These are phyloP conservation scores for Urochloa ruziziensis DNA, from an alignment of 176 grass and related monocot species.

Conservation along the genomic window DNA sequence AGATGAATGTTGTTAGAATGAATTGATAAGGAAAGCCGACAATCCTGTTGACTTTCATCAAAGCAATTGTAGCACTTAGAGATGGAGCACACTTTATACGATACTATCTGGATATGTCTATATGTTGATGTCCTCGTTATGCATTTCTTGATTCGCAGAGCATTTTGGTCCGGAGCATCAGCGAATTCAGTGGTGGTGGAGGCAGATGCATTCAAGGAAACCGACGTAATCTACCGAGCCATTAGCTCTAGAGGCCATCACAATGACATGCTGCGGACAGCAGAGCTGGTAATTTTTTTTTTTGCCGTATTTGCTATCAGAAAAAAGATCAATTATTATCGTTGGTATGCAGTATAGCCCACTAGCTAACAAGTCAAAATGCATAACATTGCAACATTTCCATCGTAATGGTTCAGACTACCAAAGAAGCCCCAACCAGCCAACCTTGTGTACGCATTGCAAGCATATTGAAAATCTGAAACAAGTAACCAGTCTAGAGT, in stretches of 20 bases:
- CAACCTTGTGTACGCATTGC: not conserved
- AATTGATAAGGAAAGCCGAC: not conserved
- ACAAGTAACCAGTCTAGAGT: not conserved
- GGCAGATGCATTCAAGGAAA: constrained; percentile 94
- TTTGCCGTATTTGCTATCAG: not conserved
- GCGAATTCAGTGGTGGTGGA: constrained; percentile 86
- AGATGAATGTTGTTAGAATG: not conserved
- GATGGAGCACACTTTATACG: not conserved
- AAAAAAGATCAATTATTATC: not conserved
- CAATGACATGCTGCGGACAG: constrained; percentile 84
- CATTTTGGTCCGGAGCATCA: constrained; percentile 76
- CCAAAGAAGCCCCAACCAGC: not conserved
- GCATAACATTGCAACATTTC: not conserved
- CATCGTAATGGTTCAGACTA: not conserved
- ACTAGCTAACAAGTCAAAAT: constrained; percentile 2
- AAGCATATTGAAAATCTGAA: not conserved
- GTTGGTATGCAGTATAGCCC: not conserved
- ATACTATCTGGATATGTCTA: not conserved
- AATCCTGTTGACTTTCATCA: not conserved
- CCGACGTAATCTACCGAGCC: constrained; percentile 74
- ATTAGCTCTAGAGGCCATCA: constrained; percentile 95
- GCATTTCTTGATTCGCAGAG: constrained; percentile 42
- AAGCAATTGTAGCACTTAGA: constrained; percentile 1
- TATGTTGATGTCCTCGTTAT: not conserved
- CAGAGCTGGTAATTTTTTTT: constrained; percentile 65